Percentiles rank a stretch among this genome's conserved stretches.
phyloP scores from a whole-genome alignment of 306 rosid species.

The Cucurbita argyrosperma region DNA sequence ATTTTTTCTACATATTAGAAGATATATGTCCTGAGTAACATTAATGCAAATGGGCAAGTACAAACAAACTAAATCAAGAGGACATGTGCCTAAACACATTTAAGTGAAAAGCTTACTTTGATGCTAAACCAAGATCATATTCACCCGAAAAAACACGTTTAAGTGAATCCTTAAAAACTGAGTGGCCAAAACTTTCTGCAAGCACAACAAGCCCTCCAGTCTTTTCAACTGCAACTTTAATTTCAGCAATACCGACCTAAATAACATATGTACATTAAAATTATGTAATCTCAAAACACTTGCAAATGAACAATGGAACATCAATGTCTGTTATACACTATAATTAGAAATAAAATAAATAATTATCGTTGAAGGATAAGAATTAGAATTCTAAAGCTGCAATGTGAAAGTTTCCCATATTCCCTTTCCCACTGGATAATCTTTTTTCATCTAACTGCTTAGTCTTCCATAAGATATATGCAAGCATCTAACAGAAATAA shows the following conservation, averaged over 20 bases:
- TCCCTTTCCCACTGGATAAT: too few relatives aligned
- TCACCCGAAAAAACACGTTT: slow-evolving; percentile 61
- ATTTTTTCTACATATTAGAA: not conserved
- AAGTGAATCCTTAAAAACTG: slow-evolving; percentile 79
- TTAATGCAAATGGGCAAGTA: not conserved
- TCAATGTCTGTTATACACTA: not conserved
- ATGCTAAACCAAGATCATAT: slow-evolving; percentile 76
- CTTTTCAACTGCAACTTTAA: slow-evolving; percentile 84
- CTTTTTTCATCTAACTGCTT: not conserved
- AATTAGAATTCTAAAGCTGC: not conserved
- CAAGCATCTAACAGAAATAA: not conserved
- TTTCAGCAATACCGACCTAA: slow-evolving; percentile 96
- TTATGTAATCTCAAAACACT: not conserved
- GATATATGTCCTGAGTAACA: not conserved
- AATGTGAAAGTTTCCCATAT: not conserved
- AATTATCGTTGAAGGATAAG: not conserved
- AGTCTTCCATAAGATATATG: not conserved
- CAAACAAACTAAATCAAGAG: not conserved
- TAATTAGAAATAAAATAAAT: not conserved
- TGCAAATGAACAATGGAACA: not conserved
- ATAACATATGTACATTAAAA: not conserved
- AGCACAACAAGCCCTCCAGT: slow-evolving; percentile 95
- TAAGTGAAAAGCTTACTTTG: slow-evolving; percentile 45
- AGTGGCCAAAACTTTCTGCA: slow-evolving; percentile 95
- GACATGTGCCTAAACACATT: not conserved